Percentiles rank a stretch among this genome's conserved stretches.
These are phyloP conservation scores for Lupinus albus DNA, from an alignment of 306 rosid species.

Conservation along the genomic window DNA sequence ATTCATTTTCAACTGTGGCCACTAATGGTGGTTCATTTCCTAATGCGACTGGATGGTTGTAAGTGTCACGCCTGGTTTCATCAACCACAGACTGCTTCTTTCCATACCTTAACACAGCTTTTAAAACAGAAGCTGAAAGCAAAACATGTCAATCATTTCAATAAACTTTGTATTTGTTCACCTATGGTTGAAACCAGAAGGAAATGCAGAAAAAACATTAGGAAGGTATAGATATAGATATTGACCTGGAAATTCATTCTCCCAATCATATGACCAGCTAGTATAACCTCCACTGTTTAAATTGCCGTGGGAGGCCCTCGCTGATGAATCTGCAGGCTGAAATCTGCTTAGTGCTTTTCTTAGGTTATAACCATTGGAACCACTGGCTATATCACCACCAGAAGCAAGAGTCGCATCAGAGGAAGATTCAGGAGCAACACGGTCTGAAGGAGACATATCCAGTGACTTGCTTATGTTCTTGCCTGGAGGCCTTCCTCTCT, in stretches of 20 bases:
- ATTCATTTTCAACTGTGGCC: conserved; percentile 58
- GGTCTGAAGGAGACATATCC: conserved; percentile 55
- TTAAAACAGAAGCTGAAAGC: conserved; percentile 83
- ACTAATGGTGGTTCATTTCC: conserved; percentile 52
- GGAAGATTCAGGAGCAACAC: conserved; percentile 56
- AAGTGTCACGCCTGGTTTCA: conserved; percentile 88
- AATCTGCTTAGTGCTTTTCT: conserved; percentile 62
- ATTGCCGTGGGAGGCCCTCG: conserved; percentile 47
- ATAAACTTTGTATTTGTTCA: neutral
- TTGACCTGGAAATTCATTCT: conserved; percentile 90
- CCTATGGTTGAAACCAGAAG: neutral
- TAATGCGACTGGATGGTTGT: conserved; percentile 46
- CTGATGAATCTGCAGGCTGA: conserved; percentile 51
- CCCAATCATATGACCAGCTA: conserved; percentile 73
- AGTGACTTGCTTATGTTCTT: conserved; percentile 60
- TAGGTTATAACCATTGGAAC: conserved; percentile 67
- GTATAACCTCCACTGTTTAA: conserved; percentile 58
- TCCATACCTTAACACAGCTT: conserved; percentile 72
- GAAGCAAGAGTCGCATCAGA: conserved; percentile 70
- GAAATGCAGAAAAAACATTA: conserved; percentile 23
- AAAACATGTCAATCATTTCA: conserved; percentile 4
- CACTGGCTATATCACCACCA: conserved; percentile 60
- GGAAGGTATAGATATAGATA: conserved; percentile 11
- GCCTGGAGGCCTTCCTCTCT: conserved; percentile 94
- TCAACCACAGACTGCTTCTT: conserved; percentile 72